Evolutionary conservation across 2,329 filamentous ascomycete genomes (phyloP).

Genomic region (Colletotrichum tanaceti): DNA sequence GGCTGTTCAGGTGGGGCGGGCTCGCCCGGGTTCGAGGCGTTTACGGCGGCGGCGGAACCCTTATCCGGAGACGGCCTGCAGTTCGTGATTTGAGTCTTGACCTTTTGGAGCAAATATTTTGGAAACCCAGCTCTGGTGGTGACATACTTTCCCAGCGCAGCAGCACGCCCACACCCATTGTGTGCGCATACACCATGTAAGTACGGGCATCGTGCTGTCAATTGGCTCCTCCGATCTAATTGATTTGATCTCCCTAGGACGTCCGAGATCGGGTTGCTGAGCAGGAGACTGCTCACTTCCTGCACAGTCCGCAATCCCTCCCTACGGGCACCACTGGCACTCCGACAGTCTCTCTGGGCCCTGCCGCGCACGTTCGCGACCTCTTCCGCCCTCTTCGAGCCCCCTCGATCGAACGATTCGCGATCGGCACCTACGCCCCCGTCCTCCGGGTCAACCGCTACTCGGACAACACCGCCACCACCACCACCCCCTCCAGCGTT

Average conservation of each 20-base stretch:
- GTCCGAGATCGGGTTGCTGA: slow-evolving; percentile 36
- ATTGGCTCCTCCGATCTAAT: not conserved
- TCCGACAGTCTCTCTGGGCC: slow-evolving; percentile 23
- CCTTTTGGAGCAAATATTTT: slow-evolving; percentile 13
- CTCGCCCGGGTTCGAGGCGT: not conserved
- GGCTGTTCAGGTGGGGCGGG: not conserved
- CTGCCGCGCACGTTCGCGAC: slow-evolving; percentile 27
- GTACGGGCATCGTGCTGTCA: not conserved
- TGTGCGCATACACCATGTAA: slow-evolving; percentile 21
- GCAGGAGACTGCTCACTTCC: slow-evolving; percentile 37
- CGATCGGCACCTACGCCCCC: not conserved
- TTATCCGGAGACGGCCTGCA: slow-evolving; percentile 27
- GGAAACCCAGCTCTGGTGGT: not conserved
- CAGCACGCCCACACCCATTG: not conserved
- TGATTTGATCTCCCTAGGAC: slow-evolving; percentile 22
- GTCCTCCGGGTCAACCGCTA: not conserved
- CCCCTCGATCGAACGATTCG: not conserved
- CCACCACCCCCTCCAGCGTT: slow-evolving; percentile 16
- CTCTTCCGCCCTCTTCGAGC: not conserved
- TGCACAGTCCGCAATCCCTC: slow-evolving; percentile 25
- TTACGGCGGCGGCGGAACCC: slow-evolving; percentile 16
- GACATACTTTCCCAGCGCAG: slow-evolving; percentile 5
- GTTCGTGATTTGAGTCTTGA: not conserved
- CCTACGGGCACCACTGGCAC: slow-evolving; percentile 6
- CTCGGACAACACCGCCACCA: not conserved